A percentile compares a stretch with the other conserved stretches of the same genome.
These are phyloP conservation scores for Paspalum vaginatum DNA, from an alignment of 176 grass and related monocot genomes.

Conservation along the genomic window DNA sequence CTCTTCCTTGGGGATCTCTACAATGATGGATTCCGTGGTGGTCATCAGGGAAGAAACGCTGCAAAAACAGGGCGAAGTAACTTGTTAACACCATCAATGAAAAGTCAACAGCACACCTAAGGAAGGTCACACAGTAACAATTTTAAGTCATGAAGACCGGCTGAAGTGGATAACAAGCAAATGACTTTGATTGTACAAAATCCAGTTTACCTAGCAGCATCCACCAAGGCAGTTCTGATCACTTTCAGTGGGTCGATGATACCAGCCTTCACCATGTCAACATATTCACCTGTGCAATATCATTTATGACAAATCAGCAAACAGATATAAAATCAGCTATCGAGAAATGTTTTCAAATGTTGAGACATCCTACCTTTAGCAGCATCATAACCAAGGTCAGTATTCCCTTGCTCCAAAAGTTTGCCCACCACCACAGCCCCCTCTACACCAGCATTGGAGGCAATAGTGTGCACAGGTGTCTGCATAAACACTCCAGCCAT, in stretches of 20 bases:
- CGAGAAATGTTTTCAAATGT: background rate
- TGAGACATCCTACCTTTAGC: constrained; percentile 63
- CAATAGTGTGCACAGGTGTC: constrained; percentile 94
- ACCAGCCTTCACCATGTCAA: constrained; percentile 96
- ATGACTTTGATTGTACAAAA: background rate
- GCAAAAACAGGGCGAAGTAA: constrained; percentile 1
- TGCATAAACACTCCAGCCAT: constrained; percentile 37
- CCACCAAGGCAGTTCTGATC: constrained; percentile 96
- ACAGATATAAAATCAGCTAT: background rate
- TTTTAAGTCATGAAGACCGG: background rate
- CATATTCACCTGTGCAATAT: constrained; percentile 68
- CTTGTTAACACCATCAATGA: background rate
- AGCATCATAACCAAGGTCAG: constrained; percentile 95
- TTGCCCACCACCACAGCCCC: constrained; percentile 96
- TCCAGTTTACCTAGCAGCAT: constrained; percentile 83
- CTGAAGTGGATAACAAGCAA: background rate
- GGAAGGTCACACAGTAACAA: background rate
- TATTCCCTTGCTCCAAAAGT: constrained; percentile 90
- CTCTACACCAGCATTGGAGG: constrained; percentile 92
- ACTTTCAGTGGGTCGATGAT: constrained; percentile 99
- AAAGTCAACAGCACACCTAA: background rate
- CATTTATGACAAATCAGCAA: constrained; percentile 12
- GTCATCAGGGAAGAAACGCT: constrained; percentile 98
- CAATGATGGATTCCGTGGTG: constrained; percentile 88
- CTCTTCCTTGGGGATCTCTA: constrained; percentile 86